Evolutionary conservation across 352 stramenopile species (phyloP), one percentile per base, ranked within the genome.

Genomic region (Pythium pyrilobum): DNA sequence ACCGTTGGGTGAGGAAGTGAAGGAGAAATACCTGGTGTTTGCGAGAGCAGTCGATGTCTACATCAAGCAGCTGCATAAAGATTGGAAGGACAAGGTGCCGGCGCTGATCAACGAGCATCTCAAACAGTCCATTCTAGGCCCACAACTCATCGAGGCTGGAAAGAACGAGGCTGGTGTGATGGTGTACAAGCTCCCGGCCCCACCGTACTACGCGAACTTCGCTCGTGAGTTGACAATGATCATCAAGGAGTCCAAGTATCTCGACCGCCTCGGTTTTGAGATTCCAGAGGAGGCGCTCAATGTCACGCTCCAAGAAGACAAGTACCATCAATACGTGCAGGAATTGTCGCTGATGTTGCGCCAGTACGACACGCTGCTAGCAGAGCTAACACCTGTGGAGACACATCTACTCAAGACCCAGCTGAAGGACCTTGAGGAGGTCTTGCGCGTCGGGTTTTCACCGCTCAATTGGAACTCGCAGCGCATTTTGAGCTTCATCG

Each of bases 401-500:
- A 92, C 73, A 1, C 82, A 96, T 49, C 59, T 98, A 16, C 65
- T 98, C 2, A 75, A 84, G n/a, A 75, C 64, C 0, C 87, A 97
- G n/a, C 66, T 98, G 8, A 92, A 93, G 36, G 80, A 92, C 18
- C 68, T 98, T 0, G 82, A 96, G 32, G 81, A 93, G 36, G 84
- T 88, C 1, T 53, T 97, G 1, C 83, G 81, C 7, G 78, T 90
- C 2, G 95, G 95, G 0, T 98, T 98, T 58, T 95, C 91, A 5
- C 92, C 95, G 27, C 69, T 98, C 9, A 98, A 98, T 63, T 98
- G 95, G 95, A 98, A 97, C 53, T 98, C 92, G 4, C 93, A 98
- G 66, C 92, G 95, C 25, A 95, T 98, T n/a, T 56, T 94, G 20
- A 91, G 81, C 32, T 98, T 98, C 62, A 97, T 98, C 34, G 92